Evolutionary conservation across 495 filamentous ascomycete genomes (phyloP).

Genomic region (Aspergillus incahuasiensis): DNA sequence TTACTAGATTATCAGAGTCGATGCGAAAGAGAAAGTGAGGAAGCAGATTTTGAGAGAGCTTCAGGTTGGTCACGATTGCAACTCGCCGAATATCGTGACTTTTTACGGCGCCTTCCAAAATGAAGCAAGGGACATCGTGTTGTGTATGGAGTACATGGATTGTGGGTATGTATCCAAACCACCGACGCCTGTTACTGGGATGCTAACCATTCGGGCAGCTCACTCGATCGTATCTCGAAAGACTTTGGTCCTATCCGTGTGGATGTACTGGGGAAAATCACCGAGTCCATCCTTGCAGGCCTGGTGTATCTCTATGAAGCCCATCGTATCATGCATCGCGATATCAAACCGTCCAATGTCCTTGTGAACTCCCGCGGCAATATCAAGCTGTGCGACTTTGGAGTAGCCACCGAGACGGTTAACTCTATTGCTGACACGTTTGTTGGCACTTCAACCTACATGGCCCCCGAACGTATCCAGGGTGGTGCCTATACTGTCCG

Average conservation of each 20-base stretch:
- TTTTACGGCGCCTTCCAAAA: constrained; percentile 98
- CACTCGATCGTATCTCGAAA: constrained; percentile 90
- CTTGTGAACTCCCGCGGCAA: constrained; percentile 87
- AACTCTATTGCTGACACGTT: constrained; percentile 98
- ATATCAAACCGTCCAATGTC: constrained; percentile 98
- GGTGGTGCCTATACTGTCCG: constrained; percentile 96
- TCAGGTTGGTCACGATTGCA: constrained; percentile 97
- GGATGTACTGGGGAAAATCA: constrained; percentile 98
- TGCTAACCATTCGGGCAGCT: constrained; percentile 35
- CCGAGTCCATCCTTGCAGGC: constrained; percentile 91
- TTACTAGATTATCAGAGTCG: constrained; percentile 87
- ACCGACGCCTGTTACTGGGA: neutral
- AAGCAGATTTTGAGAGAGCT: constrained; percentile 95
- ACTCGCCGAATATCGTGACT: constrained; percentile 90
- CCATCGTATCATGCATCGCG: constrained; percentile 96
- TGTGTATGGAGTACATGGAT: constrained; percentile 99
- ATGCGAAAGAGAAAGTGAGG: constrained; percentile 92
- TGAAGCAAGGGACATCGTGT: constrained; percentile 90
- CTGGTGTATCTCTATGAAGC: constrained; percentile 90
- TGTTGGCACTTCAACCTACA: constrained; percentile 96
- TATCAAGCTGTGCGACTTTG: constrained; percentile 98
- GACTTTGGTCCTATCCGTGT: constrained; percentile 93
- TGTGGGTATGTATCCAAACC: constrained; percentile 66
- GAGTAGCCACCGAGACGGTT: constrained; percentile 90
- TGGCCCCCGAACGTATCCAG: constrained; percentile 97